A percentile compares a stretch with the other conserved stretches of the same genome.
phyloP scores from a whole-genome alignment of 2,329 filamentous ascomycete species.

The Leptoxyphium fumago region DNA sequence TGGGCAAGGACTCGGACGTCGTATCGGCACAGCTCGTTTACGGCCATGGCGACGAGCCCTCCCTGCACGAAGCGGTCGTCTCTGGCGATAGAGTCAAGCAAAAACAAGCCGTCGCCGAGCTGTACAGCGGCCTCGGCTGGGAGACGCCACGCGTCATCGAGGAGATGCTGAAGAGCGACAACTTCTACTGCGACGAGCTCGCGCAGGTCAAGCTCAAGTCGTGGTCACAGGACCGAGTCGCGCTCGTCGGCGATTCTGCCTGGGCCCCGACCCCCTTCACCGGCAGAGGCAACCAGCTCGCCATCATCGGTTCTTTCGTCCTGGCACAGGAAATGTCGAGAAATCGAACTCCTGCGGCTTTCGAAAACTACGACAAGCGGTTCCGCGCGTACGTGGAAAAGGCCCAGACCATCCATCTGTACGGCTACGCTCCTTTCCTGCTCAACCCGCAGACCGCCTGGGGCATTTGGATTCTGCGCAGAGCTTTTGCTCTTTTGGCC shows the following conservation, averaged over 20 bases:
- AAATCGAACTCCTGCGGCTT: slow-evolving; percentile 7
- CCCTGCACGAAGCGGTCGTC: neutral
- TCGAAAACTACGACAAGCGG: slow-evolving; percentile 9
- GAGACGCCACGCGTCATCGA: slow-evolving; percentile 14
- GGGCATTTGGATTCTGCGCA: slow-evolving; percentile 11
- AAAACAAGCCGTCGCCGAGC: slow-evolving; percentile 2
- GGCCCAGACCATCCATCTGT: slow-evolving; percentile 16
- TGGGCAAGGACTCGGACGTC: neutral
- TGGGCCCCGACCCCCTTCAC: slow-evolving; percentile 22
- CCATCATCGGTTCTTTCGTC: slow-evolving; percentile 25
- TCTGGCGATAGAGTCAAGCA: slow-evolving; percentile 1
- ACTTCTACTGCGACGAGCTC: slow-evolving; percentile 33
- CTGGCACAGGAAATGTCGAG: slow-evolving; percentile 23
- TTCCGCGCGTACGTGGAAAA: slow-evolving; percentile 11
- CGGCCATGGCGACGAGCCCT: neutral
- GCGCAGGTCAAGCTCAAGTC: slow-evolving; percentile 24
- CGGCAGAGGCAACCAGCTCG: slow-evolving; percentile 19
- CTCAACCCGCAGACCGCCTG: slow-evolving; percentile 10
- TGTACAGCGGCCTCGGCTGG: slow-evolving; percentile 6
- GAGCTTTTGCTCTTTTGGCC: too few species aligned
- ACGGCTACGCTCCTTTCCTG: slow-evolving; percentile 9
- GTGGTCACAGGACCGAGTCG: slow-evolving; percentile 22
- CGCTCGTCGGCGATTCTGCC: slow-evolving; percentile 25
- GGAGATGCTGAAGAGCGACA: slow-evolving; percentile 24
- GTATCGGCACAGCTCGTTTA: neutral